Evolutionary conservation across 805 yeast species (phyloP), one percentile per base, ranked within the genome.

Genomic region (Saccharomycopsis schoenii): DNA sequence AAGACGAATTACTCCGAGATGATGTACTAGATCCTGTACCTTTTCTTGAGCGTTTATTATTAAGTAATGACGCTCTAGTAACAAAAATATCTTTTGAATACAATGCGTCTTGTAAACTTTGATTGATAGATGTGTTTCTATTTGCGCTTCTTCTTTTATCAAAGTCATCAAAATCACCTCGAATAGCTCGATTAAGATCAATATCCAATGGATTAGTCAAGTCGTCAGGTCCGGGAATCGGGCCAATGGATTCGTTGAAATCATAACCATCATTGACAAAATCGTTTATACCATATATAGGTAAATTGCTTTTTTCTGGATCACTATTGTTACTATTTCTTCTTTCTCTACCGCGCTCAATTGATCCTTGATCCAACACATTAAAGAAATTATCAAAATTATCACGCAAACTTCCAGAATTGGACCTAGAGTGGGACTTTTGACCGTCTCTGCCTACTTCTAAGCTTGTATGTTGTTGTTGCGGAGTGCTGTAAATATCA

Each of bases 171-270:
- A 24, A 47, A 24, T 47, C 52, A 19, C 52, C 52, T 24, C 11
- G 52, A 21, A 47, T 47, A 11, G 52, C 34, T 47, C 56, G 29
- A 17, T 29, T 29, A 9, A 29, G 39, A 19, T 36, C 56, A 36
- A 36, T 52, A 5, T 52, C 41, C 11, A 52, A 52, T 15, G 41
- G 29, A 56, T 56, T 29, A 24, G 29, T 15, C 5, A 56, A 24
- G n/a, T 56, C 58, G 2, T 39, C 41, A 14, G 84, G 84, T 0
- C 81, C 78, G 58, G 71, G 67, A 66, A 76, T 74, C 1, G 56
- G 56, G 21, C 64, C 56, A 2, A 71, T 66, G 65, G 81, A 80
- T 0, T 74, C 78, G 0, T 74, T 72, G 6, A 39, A 34, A 17
- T 56, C 52, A 36, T 25, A 29, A 17, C 40, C 54, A 34, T 41